These are phyloP conservation scores for Nemania abortiva DNA, from an alignment of 2,329 filamentous ascomycete species.

Conservation along the genomic window DNA sequence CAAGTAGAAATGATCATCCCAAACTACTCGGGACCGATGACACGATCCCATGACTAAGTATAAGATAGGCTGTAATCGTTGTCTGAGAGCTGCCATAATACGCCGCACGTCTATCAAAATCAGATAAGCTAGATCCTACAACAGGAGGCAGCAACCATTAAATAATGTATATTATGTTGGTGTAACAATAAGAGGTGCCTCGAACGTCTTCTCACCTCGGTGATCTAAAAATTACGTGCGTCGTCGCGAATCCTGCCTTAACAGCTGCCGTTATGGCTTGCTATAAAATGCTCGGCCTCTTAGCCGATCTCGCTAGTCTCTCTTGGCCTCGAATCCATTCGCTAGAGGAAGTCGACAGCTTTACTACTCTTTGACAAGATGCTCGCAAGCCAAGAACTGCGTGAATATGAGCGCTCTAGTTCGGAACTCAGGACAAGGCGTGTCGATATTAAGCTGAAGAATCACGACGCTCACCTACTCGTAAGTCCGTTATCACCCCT, in stretches of 20 bases:
- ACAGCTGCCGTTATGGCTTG: not conserved
- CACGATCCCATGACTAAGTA: not conserved
- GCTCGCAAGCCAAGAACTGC: not conserved
- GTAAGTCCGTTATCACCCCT: not conserved
- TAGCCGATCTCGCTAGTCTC: too few species aligned
- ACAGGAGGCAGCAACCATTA: not conserved
- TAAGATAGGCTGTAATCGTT: not conserved
- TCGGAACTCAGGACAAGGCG: not conserved
- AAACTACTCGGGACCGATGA: not conserved
- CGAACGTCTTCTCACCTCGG: not conserved
- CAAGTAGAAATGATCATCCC: not conserved
- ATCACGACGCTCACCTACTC: not conserved
- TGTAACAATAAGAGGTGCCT: not conserved
- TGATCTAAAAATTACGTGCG: not conserved
- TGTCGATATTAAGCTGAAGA: conserved; percentile 6
- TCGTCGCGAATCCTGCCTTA: not conserved
- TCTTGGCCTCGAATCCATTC: too few species aligned
- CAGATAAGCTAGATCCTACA: not conserved
- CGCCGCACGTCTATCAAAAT: not conserved
- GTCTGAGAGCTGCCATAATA: not conserved
- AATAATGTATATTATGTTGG: not conserved
- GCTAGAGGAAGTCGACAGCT: too few species aligned
- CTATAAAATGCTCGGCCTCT: not conserved
- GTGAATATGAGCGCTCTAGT: not conserved
- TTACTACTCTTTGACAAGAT: not conserved